Evolutionary conservation across 1,139 yeast genomes (phyloP), one percentile per base, ranked within the genome.

Genomic region (Kurtzmaniella quercitrusa): DNA sequence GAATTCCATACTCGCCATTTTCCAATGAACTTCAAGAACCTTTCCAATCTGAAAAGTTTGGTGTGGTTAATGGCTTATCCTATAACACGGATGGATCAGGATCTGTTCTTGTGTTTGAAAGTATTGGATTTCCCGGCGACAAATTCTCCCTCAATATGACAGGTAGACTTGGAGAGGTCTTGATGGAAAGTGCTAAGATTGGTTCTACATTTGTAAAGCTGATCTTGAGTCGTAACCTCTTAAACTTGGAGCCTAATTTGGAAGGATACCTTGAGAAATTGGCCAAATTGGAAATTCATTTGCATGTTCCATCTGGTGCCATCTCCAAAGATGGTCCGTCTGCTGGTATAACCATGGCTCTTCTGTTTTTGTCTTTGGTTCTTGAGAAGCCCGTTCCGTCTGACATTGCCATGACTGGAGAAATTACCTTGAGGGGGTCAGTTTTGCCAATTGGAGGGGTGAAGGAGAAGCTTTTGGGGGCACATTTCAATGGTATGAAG

Each of bases 281-380:
- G 50, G 76, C 75, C 49, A 73, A 72, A 46, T 63, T 78, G 45
- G 90, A 85, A 48, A 75, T 87, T 46, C 95, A 89, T 62, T 65
- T 89, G 52, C 96, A 89, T 60, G 95, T 89, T 37, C 96, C 96
- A 1, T 84, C 85, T 70, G 96, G 96, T 0, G 86, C 94, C 0
- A 75, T 89, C 37, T 82, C 85, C 31, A 90, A 90, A 63, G 97
- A 90, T 60, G 97, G 97, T 0, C 97, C 97, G 2, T 82, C 91
- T 34, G 97, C 97, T 0, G 97, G 97, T 36, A 81, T 88, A 38
- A 88, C 97, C 3, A 88, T 90, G 81, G 85, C 96, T 0, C 65
- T 89, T 41, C 86, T 90, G 59, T 70, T 90, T 44, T 66, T 90
- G 39, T 88, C 96, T 0, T 68, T 87, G 46, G 74, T 90, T 3